These are phyloP conservation scores for Middelhovenomyces tepae DNA, from an alignment of 805 yeast genomes.

Conservation along the genomic window DNA sequence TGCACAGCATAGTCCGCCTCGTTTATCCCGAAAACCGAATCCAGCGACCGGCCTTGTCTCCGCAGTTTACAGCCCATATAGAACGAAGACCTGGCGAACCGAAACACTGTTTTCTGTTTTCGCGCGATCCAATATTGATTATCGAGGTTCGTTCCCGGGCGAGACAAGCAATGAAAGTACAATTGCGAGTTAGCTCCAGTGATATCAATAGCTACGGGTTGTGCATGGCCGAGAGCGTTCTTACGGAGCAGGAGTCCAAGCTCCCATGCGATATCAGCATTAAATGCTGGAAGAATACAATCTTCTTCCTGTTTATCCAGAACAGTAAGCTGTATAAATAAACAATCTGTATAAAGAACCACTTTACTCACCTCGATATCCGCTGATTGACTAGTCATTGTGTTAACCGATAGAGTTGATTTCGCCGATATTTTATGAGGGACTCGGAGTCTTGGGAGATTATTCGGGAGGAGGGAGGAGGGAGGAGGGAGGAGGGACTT, in stretches of 20 bases:
- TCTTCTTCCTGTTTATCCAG: constrained; percentile 22
- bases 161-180: constrained; percentile 21
- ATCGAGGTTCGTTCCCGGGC: constrained; percentile 25
- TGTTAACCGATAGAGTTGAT: too few relatives aligned
- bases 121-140: constrained; percentile 24
- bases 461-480: too few relatives aligned
- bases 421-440: too few relatives aligned
- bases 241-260: constrained; percentile 67
- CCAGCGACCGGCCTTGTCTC: constrained; percentile 14
- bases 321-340: constrained; percentile 9
- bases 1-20: constrained; percentile 21
- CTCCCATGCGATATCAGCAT: constrained; percentile 61
- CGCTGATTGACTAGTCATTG: too few relatives aligned
- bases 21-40: constrained; percentile 16
- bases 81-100: constrained; percentile 22
- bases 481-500: too few relatives aligned
- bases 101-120: constrained; percentile 21
- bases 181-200: constrained; percentile 18
- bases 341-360: too few relatives aligned
- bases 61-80: constrained; percentile 22
- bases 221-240: constrained; percentile 47
- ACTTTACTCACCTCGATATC: too few relatives aligned
- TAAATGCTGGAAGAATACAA: constrained; percentile 21
- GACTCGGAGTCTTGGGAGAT: too few relatives aligned
- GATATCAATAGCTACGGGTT: constrained; percentile 22